Evolutionary conservation across 2,329 filamentous ascomycete genomes (phyloP).

Genomic region (Stagonosporopsis chrysanthemi): DNA sequence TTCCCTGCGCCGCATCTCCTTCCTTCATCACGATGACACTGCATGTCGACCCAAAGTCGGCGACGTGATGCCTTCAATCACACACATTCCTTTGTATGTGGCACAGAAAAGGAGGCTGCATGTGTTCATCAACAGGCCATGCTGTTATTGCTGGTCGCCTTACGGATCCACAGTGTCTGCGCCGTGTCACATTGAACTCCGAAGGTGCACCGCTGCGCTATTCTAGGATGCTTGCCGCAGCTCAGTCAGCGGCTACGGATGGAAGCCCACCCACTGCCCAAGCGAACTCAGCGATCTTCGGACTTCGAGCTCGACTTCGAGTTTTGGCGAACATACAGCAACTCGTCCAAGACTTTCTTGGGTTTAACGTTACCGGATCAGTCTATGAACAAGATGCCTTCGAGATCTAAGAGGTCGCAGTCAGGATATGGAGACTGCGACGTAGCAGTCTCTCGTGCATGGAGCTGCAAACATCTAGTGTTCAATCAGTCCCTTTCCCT

Average conservation of each 20-base stretch:
- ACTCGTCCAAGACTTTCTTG: too few species aligned
- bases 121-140: not conserved
- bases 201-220: constrained; percentile 5
- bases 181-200: constrained; percentile 13
- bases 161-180: constrained; percentile 7
- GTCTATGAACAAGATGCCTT: too few species aligned
- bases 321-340: not conserved
- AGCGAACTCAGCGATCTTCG: not conserved
- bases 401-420: too few species aligned
- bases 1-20: not conserved
- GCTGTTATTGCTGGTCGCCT: constrained; percentile 4
- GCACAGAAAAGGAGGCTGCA: not conserved
- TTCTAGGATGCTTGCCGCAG: constrained; percentile 6
- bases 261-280: not conserved
- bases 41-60: not conserved
- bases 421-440: not conserved
- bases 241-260: not conserved
- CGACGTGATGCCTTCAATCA: not conserved
- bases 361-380: not conserved
- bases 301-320: not conserved
- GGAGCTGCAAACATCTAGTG: not conserved
- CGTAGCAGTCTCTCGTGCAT: not conserved
- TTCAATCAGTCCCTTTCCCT: not conserved
- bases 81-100: not conserved
- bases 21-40: not conserved